Evolutionary conservation across 495 filamentous ascomycete species (phyloP).

Genomic region (Penicillium goetzii): DNA sequence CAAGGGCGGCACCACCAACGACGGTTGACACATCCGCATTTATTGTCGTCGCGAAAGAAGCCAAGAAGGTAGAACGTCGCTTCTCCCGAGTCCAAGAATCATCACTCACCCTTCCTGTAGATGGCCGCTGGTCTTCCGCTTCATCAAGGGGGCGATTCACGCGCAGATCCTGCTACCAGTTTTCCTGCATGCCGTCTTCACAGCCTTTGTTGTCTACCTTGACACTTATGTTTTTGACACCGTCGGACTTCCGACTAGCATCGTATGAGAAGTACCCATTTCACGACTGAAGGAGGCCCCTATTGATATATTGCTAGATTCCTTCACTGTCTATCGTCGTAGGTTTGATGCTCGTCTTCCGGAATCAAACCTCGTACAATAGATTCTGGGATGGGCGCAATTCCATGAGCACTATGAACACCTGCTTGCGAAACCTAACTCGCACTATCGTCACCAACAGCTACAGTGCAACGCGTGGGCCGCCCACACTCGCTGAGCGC

Average conservation of each 20-base stretch:
- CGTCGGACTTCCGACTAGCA: constrained; percentile 65
- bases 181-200: constrained; percentile 65
- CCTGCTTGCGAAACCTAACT: constrained; percentile 64
- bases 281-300: background rate
- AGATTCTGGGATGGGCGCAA: constrained; percentile 73
- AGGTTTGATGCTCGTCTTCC: constrained; percentile 80
- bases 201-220: constrained; percentile 64
- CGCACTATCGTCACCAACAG: constrained; percentile 58
- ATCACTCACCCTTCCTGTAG: constrained; percentile 33
- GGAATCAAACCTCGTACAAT: constrained; percentile 72
- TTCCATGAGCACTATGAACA: constrained; percentile 59
- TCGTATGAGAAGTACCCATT: constrained; percentile 46
- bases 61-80: constrained; percentile 50
- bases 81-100: background rate
- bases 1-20: constrained; percentile 38
- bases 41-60: constrained; percentile 57
- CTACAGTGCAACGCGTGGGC: constrained; percentile 33
- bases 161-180: constrained; percentile 65
- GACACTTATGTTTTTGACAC: constrained; percentile 58
- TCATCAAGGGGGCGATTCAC: constrained; percentile 78
- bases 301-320: constrained; percentile 46
- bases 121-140: constrained; percentile 75
- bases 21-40: constrained; percentile 43
- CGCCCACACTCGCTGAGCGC: constrained; percentile 47
- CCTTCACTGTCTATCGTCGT: constrained; percentile 80